Percentiles rank a stretch among this genome's conserved stretches.
phyloP scores from a whole-genome alignment of 1,284 basidiomycete genomes.

The Malassezia sp. region DNA sequence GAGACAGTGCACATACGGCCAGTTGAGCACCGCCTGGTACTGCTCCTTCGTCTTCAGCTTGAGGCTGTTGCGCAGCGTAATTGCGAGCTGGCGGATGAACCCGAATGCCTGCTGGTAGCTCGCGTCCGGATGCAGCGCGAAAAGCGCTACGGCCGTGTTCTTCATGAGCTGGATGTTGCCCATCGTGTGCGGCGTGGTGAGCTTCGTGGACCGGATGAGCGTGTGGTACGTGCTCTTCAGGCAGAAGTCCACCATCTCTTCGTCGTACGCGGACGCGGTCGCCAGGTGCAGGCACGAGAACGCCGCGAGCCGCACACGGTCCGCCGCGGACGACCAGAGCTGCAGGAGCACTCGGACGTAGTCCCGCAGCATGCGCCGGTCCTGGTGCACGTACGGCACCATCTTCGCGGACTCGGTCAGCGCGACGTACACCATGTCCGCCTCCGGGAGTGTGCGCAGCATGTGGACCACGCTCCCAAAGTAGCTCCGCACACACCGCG shows the following conservation, averaged over 20 bases:
- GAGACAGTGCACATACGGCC: slow-evolving; percentile 90
- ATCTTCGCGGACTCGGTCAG: slow-evolving; percentile 40
- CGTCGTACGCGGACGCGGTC: slow-evolving; percentile 68
- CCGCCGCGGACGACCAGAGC: slow-evolving; percentile 62
- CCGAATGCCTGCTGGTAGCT: slow-evolving; percentile 88
- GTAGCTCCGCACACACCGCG: slow-evolving; percentile 69
- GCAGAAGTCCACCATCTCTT: slow-evolving; percentile 69
- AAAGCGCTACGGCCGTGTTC: slow-evolving; percentile 87
- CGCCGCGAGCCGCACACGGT: slow-evolving; percentile 72
- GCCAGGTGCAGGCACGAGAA: slow-evolving; percentile 65
- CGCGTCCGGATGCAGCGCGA: slow-evolving; percentile 58
- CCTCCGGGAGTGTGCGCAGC: slow-evolving; percentile 34
- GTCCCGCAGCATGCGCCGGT: slow-evolving; percentile 32
- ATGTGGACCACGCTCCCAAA: slow-evolving; percentile 37
- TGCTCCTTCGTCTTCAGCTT: slow-evolving; percentile 58
- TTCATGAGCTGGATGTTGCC: slow-evolving; percentile 97
- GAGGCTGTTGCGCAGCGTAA: slow-evolving; percentile 81
- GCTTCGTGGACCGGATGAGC: slow-evolving; percentile 68
- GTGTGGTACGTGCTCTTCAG: slow-evolving; percentile 81
- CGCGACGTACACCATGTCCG: slow-evolving; percentile 53
- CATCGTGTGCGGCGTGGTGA: slow-evolving; percentile 71
- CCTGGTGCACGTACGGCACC: slow-evolving; percentile 38
- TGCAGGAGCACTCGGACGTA: slow-evolving; percentile 39
- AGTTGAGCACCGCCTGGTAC: slow-evolving; percentile 55
- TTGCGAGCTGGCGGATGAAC: slow-evolving; percentile 89